phyloP scores from a whole-genome alignment of 2,329 filamentous ascomycete genomes.

The Diaporthe ampelina region DNA sequence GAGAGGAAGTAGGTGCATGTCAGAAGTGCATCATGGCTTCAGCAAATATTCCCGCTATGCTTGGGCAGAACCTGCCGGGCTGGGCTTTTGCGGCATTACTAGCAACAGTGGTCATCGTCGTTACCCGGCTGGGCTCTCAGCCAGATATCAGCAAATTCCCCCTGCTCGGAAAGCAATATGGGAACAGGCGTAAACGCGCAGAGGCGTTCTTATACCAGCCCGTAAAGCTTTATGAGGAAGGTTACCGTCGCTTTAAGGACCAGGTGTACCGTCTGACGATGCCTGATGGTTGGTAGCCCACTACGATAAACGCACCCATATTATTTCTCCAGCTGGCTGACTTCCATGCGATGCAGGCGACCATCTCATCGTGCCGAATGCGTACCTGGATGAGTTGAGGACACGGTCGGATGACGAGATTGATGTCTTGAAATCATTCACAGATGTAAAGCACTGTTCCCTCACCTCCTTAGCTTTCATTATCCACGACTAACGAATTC shows the following conservation, averaged over 20 bases:
- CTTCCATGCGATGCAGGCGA: slow-evolving; percentile 43
- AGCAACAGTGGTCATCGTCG: slow-evolving; percentile 1
- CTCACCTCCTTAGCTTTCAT: no score
- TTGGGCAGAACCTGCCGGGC: slow-evolving; percentile 18
- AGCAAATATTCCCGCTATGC: neutral
- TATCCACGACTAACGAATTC: no score
- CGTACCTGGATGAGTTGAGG: slow-evolving; percentile 48
- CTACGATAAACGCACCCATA: no score
- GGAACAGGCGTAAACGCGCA: slow-evolving; percentile 26
- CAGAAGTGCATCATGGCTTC: neutral
- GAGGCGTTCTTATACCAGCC: slow-evolving; percentile 29
- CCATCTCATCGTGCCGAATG: slow-evolving; percentile 47
- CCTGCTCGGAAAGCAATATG: slow-evolving; percentile 34
- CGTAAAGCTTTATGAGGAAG: slow-evolving; percentile 30
- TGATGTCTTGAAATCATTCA: slow-evolving; percentile 45
- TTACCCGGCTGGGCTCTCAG: neutral
- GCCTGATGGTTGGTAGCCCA: no score
- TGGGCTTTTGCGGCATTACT: slow-evolving; percentile 4
- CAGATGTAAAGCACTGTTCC: no score
- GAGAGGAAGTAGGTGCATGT: neutral
- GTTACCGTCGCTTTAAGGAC: slow-evolving; percentile 37
- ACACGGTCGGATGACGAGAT: slow-evolving; percentile 48
- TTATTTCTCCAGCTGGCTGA: neutral
- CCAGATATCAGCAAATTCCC: slow-evolving; percentile 20
- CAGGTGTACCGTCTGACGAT: slow-evolving; percentile 38